Conservation (phyloP, 306 rosid genomes). For the Pachyrhizus erosus region DNA sequence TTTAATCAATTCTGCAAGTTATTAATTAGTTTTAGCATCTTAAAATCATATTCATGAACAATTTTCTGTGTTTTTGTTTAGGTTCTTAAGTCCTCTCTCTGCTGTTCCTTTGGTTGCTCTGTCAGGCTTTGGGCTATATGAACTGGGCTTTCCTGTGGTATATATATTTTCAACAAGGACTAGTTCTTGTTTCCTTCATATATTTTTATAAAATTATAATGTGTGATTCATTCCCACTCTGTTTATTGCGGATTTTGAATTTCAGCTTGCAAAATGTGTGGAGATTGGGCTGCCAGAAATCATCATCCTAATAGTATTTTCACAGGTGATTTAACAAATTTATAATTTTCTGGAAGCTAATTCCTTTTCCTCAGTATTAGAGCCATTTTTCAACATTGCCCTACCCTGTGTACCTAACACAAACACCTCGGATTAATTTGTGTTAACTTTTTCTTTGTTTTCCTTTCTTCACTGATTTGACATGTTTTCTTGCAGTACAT, state of each 20-base stretch:
- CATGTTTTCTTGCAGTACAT: constrained; percentile 39
- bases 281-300: constrained; percentile 97
- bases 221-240: constrained; percentile 17
- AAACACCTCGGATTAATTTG: not conserved
- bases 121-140: constrained; percentile 91
- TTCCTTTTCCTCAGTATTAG: not conserved
- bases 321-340: constrained; percentile 41
- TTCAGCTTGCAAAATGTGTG: constrained; percentile 60
- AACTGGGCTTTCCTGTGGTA: constrained; percentile 94
- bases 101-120: constrained; percentile 89
- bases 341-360: not conserved
- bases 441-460: not conserved
- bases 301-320: constrained; percentile 65
- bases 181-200: not conserved
- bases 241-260: constrained; percentile 1
- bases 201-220: constrained; percentile 27
- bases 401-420: not conserved
- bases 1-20: not conserved
- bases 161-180: constrained; percentile 31
- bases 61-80: constrained; percentile 45
- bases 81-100: constrained; percentile 88
- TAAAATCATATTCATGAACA: constrained; percentile 12
- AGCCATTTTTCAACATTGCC: not conserved
- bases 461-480: not conserved
- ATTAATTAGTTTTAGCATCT: not conserved